Base-by-base conservation (phyloP, 2,329 filamentous ascomycete genomes). In the Gnomoniopsis smithogilvyi region DNA sequence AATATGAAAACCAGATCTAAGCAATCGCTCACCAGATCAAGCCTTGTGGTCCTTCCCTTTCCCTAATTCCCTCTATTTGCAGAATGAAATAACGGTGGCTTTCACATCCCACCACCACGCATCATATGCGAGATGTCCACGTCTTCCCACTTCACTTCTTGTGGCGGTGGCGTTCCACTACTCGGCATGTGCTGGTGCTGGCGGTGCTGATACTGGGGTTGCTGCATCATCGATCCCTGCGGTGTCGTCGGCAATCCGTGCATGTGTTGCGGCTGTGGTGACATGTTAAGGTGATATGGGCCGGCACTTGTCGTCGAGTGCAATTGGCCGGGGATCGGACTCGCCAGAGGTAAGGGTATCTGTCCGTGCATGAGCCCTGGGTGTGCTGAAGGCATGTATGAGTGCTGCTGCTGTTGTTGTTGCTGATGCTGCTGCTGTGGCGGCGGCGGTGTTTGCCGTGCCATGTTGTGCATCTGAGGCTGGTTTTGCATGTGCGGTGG, bases 51-150 rank as follows among this genome's bases (percentile, higher is more conserved):
- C 8, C 30, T n/a, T n/a, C 22, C 22, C 26, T 4, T 30, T 30
- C 24, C 19, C n/a, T 21, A 15, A 17, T 4, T 19, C 17, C 41
- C 15, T 21, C 41, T 19, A 10, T 19, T 4, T 45, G 15, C 34
- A 50, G n/a, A 53, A 21, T 15, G 4, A 8, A 30, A 19, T 3
- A 17, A 19, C 30, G 17, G 14, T 1, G 38, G 6, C 46, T 21
- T 45, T 64, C 53, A 66, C 47, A 66, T 59, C 10, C 63, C 64
- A 19, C 64, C 60, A 10, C 67, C 67, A 12, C 67, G 67, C 70
- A 79, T 76, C 72, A 80, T 75, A 51, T 75, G 73, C 19, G 74
- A 69, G 24, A 76, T 70, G 62, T 80, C 74, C 19, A 79, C 74
- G 15, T 72, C 75, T 3, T 77, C 73, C 79, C 79, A 81, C 59